These are phyloP conservation scores for Ogataea trehaloabstinens DNA, from an alignment of 805 yeast species.

Conservation along the genomic window DNA sequence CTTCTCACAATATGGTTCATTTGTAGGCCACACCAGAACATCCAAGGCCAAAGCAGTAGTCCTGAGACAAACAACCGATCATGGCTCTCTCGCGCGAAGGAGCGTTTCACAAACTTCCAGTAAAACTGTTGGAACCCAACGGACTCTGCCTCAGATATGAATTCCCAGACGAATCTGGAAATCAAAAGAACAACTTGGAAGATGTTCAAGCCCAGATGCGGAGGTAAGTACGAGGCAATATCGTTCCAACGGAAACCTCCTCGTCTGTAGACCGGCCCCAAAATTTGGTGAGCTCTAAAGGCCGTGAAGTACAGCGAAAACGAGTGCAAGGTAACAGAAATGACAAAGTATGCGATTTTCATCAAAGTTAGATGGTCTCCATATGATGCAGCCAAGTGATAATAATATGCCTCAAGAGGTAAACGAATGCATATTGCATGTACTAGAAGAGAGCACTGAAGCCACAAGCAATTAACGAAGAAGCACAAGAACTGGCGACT, in stretches of 20 bases:
- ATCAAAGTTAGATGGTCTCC: background rate
- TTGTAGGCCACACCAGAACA: slow-evolving; percentile 7
- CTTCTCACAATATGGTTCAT: slow-evolving; percentile 2
- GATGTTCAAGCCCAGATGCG: background rate
- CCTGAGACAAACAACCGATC: background rate
- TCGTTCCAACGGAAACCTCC: background rate
- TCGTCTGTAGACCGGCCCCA: background rate
- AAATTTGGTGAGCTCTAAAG: background rate
- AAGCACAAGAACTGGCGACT: background rate
- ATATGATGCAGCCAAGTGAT: background rate
- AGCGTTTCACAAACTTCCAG: too few species aligned
- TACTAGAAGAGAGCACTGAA: slow-evolving; percentile 2
- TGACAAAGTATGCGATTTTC: background rate
- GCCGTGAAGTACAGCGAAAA: slow-evolving; percentile 1
- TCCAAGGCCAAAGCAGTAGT: slow-evolving; percentile 10
- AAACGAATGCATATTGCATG: slow-evolving; percentile 5
- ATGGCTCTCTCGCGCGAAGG: too few species aligned
- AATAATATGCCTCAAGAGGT: slow-evolving; percentile 4
- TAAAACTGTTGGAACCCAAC: too few species aligned
- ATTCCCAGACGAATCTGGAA: background rate
- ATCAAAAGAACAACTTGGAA: slow-evolving; percentile 1
- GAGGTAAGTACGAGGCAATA: background rate
- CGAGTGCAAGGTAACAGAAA: background rate
- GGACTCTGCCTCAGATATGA: background rate
- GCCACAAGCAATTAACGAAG: slow-evolving; percentile 1